These are phyloP conservation scores for Blastobotrys chiropterorum DNA, from an alignment of 805 yeast species.

Conservation along the genomic window DNA sequence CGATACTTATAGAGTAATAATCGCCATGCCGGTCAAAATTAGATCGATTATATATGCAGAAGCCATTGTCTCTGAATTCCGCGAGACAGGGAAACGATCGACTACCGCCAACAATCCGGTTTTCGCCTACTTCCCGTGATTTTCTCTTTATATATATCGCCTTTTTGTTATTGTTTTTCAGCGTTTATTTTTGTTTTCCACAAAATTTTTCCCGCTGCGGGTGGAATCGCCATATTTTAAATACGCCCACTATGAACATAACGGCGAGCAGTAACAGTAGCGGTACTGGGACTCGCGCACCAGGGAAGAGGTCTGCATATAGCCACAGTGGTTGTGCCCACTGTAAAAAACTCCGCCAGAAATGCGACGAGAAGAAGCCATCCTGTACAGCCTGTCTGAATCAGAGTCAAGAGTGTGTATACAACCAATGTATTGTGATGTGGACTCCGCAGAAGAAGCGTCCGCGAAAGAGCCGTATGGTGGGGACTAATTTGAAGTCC, in stretches of 20 bases:
- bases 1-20: not conserved
- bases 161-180: not conserved
- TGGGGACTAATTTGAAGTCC: not conserved
- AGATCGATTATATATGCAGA: not conserved
- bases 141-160: not conserved
- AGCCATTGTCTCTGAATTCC: not conserved
- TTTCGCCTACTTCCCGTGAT: not conserved
- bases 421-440: conserved; percentile 11
- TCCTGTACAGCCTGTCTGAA: conserved; percentile 13
- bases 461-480: not conserved
- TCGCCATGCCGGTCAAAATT: not conserved
- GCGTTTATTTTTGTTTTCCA: no score
- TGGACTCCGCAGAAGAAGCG: conserved; percentile 12
- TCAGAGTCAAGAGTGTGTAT: conserved; percentile 14
- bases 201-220: no score
- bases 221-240: not conserved
- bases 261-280: not conserved
- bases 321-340: conserved; percentile 5
- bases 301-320: not conserved
- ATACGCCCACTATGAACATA: not conserved
- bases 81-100: not conserved
- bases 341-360: conserved; percentile 17
- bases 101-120: no score
- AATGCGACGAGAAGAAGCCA: conserved; percentile 18
- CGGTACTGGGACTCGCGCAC: not conserved